Evolutionary conservation across 495 filamentous ascomycete species (phyloP), one percentile per base, ranked within the genome.

Genomic region (Lophiostoma macrostomum): DNA sequence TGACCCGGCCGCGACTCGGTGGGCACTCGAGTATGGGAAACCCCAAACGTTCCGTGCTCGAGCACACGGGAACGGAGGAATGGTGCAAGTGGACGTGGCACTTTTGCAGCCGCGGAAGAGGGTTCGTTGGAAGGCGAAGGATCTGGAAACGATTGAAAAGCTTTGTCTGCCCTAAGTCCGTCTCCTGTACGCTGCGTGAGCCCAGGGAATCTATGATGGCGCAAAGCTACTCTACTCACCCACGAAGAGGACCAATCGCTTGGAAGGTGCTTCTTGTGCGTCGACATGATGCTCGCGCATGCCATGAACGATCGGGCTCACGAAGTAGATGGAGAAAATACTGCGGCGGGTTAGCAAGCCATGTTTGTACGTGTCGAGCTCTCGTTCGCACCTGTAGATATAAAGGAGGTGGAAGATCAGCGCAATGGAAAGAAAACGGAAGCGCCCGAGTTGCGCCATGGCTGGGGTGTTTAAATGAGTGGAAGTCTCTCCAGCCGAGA

Each of bases 301-400:
- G 63, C 94, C 94, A 77, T 82, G 85, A 30, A 97, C 94, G 60
- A 99, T 94, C 14, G 94, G 94, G 65, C 90, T 96, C 58, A 96
- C 89, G 67, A 99, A 99, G 73, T 99, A 99, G 56, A 97, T 95
- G 68, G 97, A 94, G 70, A 99, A 99, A 58, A 99, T 99, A 28
- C 60, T 63, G 24, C 13, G 31, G 2, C 11, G 3, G 18, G 32
- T 54, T 8, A 55, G 29, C 30, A n/a, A n/a, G n/a, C 35, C 11
- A 22, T 18, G 23, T 29, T 6, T n/a, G 23, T 14, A 16, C 39
- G 8, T 24, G 12, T 4, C 10, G 19, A 18, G 14, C 24, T 31
- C 2, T 2, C 11, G 24, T 23, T n/a, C 37, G 11, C 19, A 63
- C 60, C 91, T 96, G 63, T 83, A 90, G 54, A 93, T 85, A 72